A percentile compares a stretch with the other conserved stretches of the same genome.
phyloP scores from a whole-genome alignment of 2,329 filamentous ascomycete genomes.

The Colletotrichum trifolii region DNA sequence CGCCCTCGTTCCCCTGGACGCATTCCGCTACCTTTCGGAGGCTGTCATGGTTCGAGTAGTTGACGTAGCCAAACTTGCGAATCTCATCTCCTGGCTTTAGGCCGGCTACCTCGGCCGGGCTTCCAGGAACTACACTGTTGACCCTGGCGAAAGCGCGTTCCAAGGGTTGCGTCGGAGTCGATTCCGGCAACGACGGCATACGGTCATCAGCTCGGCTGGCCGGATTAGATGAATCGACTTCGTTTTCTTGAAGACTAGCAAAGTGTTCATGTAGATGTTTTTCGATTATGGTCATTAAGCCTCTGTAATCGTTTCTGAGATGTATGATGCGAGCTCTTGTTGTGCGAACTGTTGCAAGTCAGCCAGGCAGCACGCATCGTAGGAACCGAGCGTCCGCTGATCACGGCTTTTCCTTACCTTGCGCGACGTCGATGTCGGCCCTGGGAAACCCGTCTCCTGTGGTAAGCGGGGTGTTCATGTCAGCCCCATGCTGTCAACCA shows the following conservation, averaged over 20 bases:
- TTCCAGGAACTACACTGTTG: conserved; percentile 80
- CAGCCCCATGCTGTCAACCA: conserved; percentile 81
- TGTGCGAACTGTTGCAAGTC: conserved; percentile 76
- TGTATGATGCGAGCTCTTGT: conserved; percentile 90
- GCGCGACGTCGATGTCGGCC: conserved; percentile 92
- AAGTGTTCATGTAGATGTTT: conserved; percentile 90
- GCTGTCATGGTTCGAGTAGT: conserved; percentile 85
- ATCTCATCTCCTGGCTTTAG: conserved; percentile 84
- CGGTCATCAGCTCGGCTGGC: not conserved
- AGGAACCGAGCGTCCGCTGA: too few relatives aligned
- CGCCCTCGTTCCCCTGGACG: conserved; percentile 89
- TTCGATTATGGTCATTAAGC: conserved; percentile 85
- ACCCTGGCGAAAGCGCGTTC: conserved; percentile 83
- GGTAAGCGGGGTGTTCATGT: conserved; percentile 89
- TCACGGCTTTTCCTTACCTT: conserved; percentile 67
- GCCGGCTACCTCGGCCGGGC: conserved; percentile 86
- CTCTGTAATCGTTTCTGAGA: conserved; percentile 93
- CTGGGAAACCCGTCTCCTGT: conserved; percentile 93
- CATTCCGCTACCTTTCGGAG: conserved; percentile 88
- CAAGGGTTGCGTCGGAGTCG: conserved; percentile 46
- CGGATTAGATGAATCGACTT: conserved; percentile 43
- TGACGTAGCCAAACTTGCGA: conserved; percentile 85
- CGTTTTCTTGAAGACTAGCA: conserved; percentile 71
- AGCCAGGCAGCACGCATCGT: conserved; percentile 16
- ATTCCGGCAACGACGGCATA: not conserved